Evolutionary conservation across 2,329 filamentous ascomycete species (phyloP).

Genomic region (Phialocephala sp.): DNA sequence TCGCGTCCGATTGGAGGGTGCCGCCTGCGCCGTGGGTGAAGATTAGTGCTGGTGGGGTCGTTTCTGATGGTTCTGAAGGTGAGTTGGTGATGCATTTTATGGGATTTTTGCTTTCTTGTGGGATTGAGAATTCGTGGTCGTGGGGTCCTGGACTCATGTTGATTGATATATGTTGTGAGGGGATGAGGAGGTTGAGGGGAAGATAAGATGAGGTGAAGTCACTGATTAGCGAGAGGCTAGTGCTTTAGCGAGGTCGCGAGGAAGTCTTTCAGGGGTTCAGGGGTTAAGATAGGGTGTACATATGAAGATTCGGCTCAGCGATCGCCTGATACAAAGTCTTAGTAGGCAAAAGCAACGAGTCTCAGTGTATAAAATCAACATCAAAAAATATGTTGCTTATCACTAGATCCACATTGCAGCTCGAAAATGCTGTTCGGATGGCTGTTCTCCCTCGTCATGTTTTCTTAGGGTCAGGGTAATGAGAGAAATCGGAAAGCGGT

Average conservation of each 20-base stretch:
- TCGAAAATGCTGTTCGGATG: no score
- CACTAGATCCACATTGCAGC: no score
- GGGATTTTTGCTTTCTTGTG: not conserved
- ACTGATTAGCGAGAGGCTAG: conserved; percentile 2
- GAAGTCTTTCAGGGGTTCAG: not conserved
- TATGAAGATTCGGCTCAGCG: no score
- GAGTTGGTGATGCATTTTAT: conserved; percentile 14
- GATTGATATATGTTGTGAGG: not conserved
- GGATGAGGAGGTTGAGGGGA: not conserved
- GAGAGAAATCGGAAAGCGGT: no score
- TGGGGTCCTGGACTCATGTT: not conserved
- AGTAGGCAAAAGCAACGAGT: no score
- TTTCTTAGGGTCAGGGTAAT: no score
- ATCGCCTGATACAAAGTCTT: no score
- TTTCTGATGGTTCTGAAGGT: not conserved
- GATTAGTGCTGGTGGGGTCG: not conserved
- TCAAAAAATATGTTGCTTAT: no score
- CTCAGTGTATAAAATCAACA: no score
- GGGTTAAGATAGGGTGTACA: not conserved
- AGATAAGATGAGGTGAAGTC: not conserved
- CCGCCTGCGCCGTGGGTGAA: conserved; percentile 12
- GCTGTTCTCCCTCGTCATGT: no score
- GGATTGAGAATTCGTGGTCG: not conserved
- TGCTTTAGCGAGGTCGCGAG: not conserved
- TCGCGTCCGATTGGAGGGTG: not conserved